Evolutionary conservation across 345 rosid species (phyloP), one percentile per base, ranked within the genome.

Genomic region (Dipteronia sinensis): DNA sequence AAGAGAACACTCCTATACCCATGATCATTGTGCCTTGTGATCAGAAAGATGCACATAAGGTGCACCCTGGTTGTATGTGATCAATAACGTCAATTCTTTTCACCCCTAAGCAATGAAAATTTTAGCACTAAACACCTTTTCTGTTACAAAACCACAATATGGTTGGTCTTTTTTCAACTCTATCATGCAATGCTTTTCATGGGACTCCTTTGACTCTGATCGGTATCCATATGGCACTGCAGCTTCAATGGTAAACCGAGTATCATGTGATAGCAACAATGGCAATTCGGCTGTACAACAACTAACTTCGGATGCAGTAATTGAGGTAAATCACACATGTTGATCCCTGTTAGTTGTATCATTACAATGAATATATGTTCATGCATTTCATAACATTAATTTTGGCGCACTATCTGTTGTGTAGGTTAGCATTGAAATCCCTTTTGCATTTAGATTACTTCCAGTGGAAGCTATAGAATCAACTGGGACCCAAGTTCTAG

Each of bases 191-290:
- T 63, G 72, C n/a, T 69, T 66, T 67, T 86, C 79, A 65, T 76
- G 31, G 85, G 79, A 77, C 10, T 82, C 70, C 82, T 65, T 83
- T 88, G 83, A 79, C 83, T 78, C 77, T 85, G 81, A 76, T 77
- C 85, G 66, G 49, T 86, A 67, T 89, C 38, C 38, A 31, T 31
- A 31, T 31, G 83, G 81, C 70, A 81, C 81, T 85, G 96, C 96
- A 95, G 99, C 99, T 87, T 92, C 90, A 73, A 92, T 93, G 98
- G 90, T 89, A 84, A 95, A 95, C 71, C 86, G 42, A 83, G 91
- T 95, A 80, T 90, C 98, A 55, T 95, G 90, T 75, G 91, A 69
- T 65, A 78, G 79, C 84, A 84, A 49, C 59, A 61, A 23, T 74
- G 76, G 80, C 59, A 79, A 75, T 16, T 85, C 98, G 42, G 76